A percentile compares a stretch with the other conserved stretches of the same genome.
These are phyloP conservation scores for Phytophthora syringae DNA, from an alignment of 352 stramenopile species.

Conservation along the genomic window DNA sequence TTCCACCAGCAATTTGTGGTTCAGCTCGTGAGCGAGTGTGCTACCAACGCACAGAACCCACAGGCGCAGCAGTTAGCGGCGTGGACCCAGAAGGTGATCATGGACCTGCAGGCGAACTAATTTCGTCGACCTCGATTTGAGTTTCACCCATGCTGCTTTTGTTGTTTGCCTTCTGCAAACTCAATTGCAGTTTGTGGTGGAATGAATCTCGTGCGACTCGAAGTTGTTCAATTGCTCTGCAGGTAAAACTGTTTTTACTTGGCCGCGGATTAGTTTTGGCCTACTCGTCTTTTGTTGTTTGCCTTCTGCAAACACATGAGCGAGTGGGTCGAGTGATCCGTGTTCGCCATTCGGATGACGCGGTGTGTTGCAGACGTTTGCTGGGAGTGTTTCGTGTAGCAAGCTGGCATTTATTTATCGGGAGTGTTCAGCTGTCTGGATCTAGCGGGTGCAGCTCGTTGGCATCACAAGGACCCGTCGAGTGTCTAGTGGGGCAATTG, in stretches of 20 bases:
- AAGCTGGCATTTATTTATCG: constrained; percentile 41
- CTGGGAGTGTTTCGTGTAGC: constrained; percentile 34
- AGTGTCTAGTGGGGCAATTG: constrained; percentile 16
- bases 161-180: constrained; percentile 44
- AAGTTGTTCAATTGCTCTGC: constrained; percentile 36
- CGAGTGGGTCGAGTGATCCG: constrained; percentile 15
- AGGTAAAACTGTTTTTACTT: constrained; percentile 35
- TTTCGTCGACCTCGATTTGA: constrained; percentile 13
- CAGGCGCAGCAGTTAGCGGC: constrained; percentile 74
- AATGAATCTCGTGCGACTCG: constrained; percentile 9
- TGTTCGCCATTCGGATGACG: constrained; percentile 15
- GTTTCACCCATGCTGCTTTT: constrained; percentile 13
- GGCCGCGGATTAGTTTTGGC: constrained; percentile 13
- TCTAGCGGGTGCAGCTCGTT: constrained; percentile 7
- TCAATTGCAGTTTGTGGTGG: constrained; percentile 2
- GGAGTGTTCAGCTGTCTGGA: constrained; percentile 30
- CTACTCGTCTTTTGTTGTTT: constrained; percentile 28
- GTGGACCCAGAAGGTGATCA: constrained; percentile 82
- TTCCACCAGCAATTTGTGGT: constrained; percentile 77
- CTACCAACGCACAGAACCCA: constrained; percentile 62
- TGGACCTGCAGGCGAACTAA: constrained; percentile 70
- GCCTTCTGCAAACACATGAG: constrained; percentile 38
- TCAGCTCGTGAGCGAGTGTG: constrained; percentile 77
- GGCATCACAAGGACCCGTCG: constrained; percentile 8
- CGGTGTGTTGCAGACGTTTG: constrained; percentile 11